Evolutionary conservation across 2,329 filamentous ascomycete genomes (phyloP), one percentile per base, ranked within the genome.

Genomic region (Colletotrichum sp.): DNA sequence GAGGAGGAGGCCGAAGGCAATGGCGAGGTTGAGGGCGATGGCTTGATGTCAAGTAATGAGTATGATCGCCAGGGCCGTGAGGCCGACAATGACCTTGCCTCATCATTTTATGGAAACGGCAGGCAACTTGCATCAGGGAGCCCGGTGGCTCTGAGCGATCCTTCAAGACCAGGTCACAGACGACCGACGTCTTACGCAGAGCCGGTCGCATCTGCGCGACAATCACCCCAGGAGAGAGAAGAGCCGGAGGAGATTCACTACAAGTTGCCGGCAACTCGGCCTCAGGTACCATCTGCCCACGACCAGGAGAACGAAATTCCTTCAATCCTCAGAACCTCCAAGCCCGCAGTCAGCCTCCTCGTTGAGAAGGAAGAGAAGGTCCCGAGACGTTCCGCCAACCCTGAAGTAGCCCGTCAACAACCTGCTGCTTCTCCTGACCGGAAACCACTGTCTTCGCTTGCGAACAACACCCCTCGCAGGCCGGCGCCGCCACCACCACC

Each of bases 301-400:
- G 95, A 98, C 79, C 95, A 98, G 82, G 96, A 98, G 83, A 98
- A 98, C 81, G 92, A 97, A 76, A 89, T 91, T 5, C 93, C 93
- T 4, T 90, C 93, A 30, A 93, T 91, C 0, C 93, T 95, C 83
- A 93, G 90, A 81, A 90, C 85, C 84, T 80, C 89, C 55, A 94
- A 92, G 80, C 86, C 90, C 2, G 86, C 90, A 13, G 86, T 87
- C 13, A 88, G 90, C 71, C 86, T 86, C 58, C 80, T 92, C 36
- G 80, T 90, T 21, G 91, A 93, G 30, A 92, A 90, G 80, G 87
- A 86, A 4, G 88, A 89, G 36, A 92, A 89, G 77, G 84, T 89
- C 48, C 86, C 89, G 2, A 84, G 88, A 52, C 87, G 90, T 66
- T 89, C 88, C 24, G 81, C 87, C 76, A 89, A 84, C 66, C 84